Percentiles rank a stretch among this genome's conserved stretches.
These are phyloP conservation scores for Eucalyptus coolabah DNA, from an alignment of 345 rosid species.

Conservation along the genomic window DNA sequence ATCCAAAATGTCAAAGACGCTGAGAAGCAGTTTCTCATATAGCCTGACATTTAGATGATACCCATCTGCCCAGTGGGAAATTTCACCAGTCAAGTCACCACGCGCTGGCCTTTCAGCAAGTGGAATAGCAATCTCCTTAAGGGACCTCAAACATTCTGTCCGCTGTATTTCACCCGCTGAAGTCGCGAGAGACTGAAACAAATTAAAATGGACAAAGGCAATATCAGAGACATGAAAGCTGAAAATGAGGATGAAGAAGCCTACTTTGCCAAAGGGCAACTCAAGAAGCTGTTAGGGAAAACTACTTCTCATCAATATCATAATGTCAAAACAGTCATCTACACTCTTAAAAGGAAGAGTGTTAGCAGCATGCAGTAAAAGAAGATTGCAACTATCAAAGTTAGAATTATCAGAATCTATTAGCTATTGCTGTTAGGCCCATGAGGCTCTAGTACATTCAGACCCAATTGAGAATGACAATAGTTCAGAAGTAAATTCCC, in stretches of 20 bases:
- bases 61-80: slow-evolving; percentile 99
- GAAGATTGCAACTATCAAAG: not conserved
- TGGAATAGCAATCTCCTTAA: slow-evolving; percentile 74
- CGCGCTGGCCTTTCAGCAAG: slow-evolving; percentile 98
- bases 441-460: not conserved
- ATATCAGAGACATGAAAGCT: not conserved
- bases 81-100: slow-evolving; percentile 97
- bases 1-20: slow-evolving; percentile 87
- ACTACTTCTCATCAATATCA: not conserved
- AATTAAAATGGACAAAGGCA: not conserved
- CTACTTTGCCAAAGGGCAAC: not conserved
- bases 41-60: slow-evolving; percentile 85
- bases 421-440: not conserved
- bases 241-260: not conserved
- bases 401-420: not conserved
- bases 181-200: slow-evolving; percentile 59
- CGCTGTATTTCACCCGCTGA: slow-evolving; percentile 88
- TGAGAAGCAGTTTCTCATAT: slow-evolving; percentile 81
- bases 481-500: not conserved
- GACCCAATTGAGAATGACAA: not conserved
- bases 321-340: not conserved
- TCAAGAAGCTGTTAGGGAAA: not conserved
- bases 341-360: not conserved
- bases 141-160: slow-evolving; percentile 84
- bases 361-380: not conserved